Conservation (phyloP, 495 filamentous ascomycete species). For the Penicillium diatomitis region DNA sequence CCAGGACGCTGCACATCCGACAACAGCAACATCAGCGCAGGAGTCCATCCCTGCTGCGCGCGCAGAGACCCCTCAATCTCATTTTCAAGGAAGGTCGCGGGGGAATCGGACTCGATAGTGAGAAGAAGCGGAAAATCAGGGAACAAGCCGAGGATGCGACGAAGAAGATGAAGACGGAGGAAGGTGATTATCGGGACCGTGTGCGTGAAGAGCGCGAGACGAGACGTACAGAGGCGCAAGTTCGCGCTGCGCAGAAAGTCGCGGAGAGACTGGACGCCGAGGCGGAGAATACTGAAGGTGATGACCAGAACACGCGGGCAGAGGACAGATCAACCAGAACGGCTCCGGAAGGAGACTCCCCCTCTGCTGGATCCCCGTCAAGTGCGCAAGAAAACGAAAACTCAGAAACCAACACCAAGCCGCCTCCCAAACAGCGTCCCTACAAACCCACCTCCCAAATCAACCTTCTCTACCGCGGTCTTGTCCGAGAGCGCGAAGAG, state of each 20-base stretch:
- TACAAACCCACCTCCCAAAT: slow-evolving; percentile 49
- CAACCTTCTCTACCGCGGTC: slow-evolving; percentile 70
- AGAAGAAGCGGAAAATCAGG: slow-evolving; percentile 71
- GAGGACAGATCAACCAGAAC: slow-evolving; percentile 2
- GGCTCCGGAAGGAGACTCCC: not conserved
- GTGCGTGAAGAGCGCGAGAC: slow-evolving; percentile 64
- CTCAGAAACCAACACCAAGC: too few species aligned
- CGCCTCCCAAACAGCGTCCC: slow-evolving; percentile 13
- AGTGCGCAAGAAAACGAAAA: too few species aligned
- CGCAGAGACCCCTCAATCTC: slow-evolving; percentile 59
- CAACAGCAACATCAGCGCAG: not conserved
- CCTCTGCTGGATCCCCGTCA: too few species aligned
- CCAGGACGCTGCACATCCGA: not conserved
- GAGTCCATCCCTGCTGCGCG: slow-evolving; percentile 15
- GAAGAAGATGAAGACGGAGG: slow-evolving; percentile 56
- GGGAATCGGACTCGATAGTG: slow-evolving; percentile 78
- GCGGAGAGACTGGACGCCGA: slow-evolving; percentile 62
- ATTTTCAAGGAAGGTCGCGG: slow-evolving; percentile 67
- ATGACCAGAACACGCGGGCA: slow-evolving; percentile 4
- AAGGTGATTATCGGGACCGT: slow-evolving; percentile 69
- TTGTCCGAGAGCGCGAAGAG: slow-evolving; percentile 58
- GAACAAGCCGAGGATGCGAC: slow-evolving; percentile 51
- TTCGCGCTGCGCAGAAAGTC: slow-evolving; percentile 72
- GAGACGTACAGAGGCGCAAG: slow-evolving; percentile 53
- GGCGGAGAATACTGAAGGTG: slow-evolving; percentile 10